phyloP scores from a whole-genome alignment of 495 filamentous ascomycete species.

The Aspergillus baeticus region DNA sequence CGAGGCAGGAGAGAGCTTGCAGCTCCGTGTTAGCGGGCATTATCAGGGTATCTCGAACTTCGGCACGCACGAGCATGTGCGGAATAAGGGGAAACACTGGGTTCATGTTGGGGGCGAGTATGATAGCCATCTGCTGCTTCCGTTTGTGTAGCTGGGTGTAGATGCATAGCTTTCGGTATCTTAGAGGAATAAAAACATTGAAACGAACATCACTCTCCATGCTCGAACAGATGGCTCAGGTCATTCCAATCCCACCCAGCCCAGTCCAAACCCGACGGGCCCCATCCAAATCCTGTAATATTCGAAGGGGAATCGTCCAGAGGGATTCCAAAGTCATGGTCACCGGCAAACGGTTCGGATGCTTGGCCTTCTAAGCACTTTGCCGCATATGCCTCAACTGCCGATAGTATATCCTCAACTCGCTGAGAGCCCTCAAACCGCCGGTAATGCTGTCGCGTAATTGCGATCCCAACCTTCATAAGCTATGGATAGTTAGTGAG shows the following conservation, averaged over 20 bases:
- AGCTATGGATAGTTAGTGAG: not conserved
- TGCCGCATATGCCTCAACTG: not conserved
- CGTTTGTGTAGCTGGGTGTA: constrained; percentile 11
- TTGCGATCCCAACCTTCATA: constrained; percentile 1
- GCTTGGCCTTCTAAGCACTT: not conserved
- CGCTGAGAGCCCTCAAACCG: not conserved
- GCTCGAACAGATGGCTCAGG: constrained; percentile 7
- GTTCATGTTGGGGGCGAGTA: constrained; percentile 12
- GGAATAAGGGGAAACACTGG: constrained; percentile 8
- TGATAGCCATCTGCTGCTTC: constrained; percentile 9
- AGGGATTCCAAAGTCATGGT: not conserved
- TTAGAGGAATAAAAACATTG: not conserved
- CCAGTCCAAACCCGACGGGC: constrained; percentile 2
- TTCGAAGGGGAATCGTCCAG: not conserved
- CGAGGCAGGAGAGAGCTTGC: constrained; percentile 27
- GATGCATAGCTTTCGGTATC: not conserved
- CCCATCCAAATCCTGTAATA: not conserved
- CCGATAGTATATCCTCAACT: not conserved
- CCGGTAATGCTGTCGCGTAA: not conserved
- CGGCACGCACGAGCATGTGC: constrained; percentile 1
- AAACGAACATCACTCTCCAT: not conserved
- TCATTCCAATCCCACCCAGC: constrained; percentile 8
- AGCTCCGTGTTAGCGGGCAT: constrained; percentile 21
- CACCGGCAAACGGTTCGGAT: not conserved
- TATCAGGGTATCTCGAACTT: constrained; percentile 11